Base-by-base conservation (phyloP, 1,139 yeast genomes). In the Spencermartinsiella ligniputridi region DNA sequence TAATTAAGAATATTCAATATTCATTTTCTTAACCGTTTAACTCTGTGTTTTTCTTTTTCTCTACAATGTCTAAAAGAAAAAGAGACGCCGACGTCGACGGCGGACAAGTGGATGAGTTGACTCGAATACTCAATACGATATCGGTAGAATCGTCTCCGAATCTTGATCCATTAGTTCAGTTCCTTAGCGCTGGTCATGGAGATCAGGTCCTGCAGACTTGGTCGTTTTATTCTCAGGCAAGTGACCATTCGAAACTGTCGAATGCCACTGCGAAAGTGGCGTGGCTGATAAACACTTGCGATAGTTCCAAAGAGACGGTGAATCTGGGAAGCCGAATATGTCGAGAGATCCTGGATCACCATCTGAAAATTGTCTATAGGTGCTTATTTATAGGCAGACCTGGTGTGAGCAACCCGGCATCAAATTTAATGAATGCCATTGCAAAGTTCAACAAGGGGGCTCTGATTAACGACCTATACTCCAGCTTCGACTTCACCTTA, bases 301-400 rank as follows among this genome's bases (percentile, higher is more conserved):
- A 44, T 8, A 40, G 46, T 20, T 40, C 50, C 30, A 45, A 52
- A 2, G 47, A 46, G 5, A 47, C 60, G 17, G 40, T 49, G 8
- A 53, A 50, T 27, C 44, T 51, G 20, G 70, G 66, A 2, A 64
- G 67, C 3, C 63, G 78, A 40, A 75, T 82, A 46, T 71, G 60
- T 30, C 51, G 62, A 29, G 75, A 75, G 17, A 64, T 88, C 8
- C 62, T 88, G 16, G 69, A 72, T 1, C 74, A 72, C 44, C 77
- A 84, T 57, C 62, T 75, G 40, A 84, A 82, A 55, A 75, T 80
- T 18, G 68, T 89, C 3, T 86, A 85, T 63, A 71, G 95, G 55
- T 81, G 85, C 19, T 67, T 89, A 37, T 76, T 74, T 49, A 76
- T 79, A 47, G 64, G 74, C 53, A 75, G 81, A 51, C 78, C 84